These are phyloP conservation scores for Myxozyma vanderwaltii DNA, from an alignment of 805 yeast species.

Conservation along the genomic window DNA sequence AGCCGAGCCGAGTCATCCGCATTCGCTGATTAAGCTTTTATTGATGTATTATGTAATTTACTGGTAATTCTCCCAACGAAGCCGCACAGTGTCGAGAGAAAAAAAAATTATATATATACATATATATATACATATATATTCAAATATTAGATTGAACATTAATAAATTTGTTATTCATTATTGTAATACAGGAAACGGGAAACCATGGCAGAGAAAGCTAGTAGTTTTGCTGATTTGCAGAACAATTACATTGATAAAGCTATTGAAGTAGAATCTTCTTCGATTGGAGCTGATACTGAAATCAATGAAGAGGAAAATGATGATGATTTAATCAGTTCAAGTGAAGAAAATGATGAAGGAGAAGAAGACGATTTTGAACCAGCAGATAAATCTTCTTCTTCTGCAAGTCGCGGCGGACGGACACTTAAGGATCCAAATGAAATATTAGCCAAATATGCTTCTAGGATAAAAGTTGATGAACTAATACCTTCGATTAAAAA, in stretches of 20 bases:
- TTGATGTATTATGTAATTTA: too few relatives aligned
- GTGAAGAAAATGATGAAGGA: conserved; percentile 2
- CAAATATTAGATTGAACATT: too few relatives aligned
- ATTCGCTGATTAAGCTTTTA: too few relatives aligned
- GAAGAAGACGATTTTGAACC: not conserved
- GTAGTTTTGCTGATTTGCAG: not conserved
- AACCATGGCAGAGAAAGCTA: not conserved
- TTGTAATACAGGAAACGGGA: too few relatives aligned
- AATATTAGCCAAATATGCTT: conserved; percentile 31
- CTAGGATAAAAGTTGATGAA: conserved; percentile 33
- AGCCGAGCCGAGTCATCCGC: too few relatives aligned
- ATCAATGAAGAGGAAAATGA: conserved; percentile 17
- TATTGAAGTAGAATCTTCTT: not conserved
- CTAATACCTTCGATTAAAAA: conserved; percentile 26
- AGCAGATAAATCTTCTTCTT: not conserved
- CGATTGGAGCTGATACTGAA: not conserved
- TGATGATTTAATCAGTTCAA: conserved; percentile 9
- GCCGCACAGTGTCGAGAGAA: too few relatives aligned
- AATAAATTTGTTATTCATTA: too few relatives aligned
- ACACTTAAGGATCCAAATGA: conserved; percentile 27
- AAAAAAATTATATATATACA: too few relatives aligned
- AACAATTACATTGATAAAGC: not conserved
- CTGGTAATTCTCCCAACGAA: conserved; percentile 5
- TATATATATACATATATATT: too few relatives aligned
- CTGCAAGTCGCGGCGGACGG: conserved; percentile 8